Conservation (phyloP, 306 rosid genomes). For the Datisca glomerata region DNA sequence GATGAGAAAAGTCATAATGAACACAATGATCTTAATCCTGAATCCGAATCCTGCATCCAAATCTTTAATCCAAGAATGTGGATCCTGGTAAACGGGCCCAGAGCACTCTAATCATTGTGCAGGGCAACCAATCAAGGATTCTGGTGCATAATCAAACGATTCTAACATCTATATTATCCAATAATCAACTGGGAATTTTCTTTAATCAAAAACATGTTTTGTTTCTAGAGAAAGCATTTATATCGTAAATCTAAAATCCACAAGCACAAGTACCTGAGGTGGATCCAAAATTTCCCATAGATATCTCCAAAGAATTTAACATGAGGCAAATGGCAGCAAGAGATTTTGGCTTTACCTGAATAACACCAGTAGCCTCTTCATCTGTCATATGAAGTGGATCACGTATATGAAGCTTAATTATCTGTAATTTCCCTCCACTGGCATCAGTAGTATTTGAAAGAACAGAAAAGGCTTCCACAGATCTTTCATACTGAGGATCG, state of each 20-base stretch:
- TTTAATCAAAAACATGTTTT: not conserved
- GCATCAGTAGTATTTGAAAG: slow-evolving; percentile 67
- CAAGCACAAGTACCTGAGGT: not conserved
- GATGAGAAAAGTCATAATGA: no score
- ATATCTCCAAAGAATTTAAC: not conserved
- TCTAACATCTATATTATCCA: no score
- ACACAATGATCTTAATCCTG: no score
- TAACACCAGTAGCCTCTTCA: slow-evolving; percentile 63
- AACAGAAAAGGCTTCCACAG: slow-evolving; percentile 51
- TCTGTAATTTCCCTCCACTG: slow-evolving; percentile 56
- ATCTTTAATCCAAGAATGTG: no score
- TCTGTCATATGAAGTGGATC: slow-evolving; percentile 66
- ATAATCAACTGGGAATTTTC: no score
- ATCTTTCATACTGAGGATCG: slow-evolving; percentile 81
- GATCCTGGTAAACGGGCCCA: no score
- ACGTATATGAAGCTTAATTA: slow-evolving; percentile 69
- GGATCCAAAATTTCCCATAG: no score
- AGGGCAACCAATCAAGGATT: no score
- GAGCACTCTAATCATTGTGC: no score
- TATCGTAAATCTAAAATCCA: not conserved
- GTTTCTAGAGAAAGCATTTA: not conserved
- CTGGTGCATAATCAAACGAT: no score
- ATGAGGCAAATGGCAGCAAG: not conserved
- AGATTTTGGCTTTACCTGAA: slow-evolving; percentile 26
- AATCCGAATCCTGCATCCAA: no score